phyloP scores from a whole-genome alignment of 148 eudicot species.

The Diospyros lotus region DNA sequence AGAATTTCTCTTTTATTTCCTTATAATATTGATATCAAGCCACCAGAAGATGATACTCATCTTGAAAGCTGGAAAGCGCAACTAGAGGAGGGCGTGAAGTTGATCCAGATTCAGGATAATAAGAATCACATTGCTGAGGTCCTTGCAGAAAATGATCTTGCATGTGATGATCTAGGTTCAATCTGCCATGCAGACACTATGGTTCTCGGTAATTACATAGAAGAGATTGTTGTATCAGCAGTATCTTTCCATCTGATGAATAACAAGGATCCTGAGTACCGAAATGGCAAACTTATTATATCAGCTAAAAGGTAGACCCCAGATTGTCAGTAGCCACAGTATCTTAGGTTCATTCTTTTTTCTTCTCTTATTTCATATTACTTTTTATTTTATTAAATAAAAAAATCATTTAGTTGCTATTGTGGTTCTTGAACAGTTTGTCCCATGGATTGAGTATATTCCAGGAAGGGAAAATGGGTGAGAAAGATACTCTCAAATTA shows the following conservation, averaged over 20 bases:
- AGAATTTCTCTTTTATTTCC: constrained; percentile 58
- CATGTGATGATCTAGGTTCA: constrained; percentile 72
- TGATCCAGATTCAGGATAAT: constrained; percentile 70
- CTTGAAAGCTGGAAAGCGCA: constrained; percentile 69
- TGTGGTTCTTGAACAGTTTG: constrained; percentile 41
- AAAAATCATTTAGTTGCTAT: constrained; percentile 1
- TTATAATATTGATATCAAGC: constrained; percentile 64
- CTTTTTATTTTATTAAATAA: neutral
- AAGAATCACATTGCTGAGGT: constrained; percentile 84
- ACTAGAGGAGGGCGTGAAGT: constrained; percentile 80
- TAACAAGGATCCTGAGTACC: constrained; percentile 71
- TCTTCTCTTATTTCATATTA: neutral
- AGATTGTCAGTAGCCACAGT: neutral
- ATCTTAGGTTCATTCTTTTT: neutral
- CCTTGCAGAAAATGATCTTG: constrained; percentile 81
- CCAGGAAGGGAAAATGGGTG: constrained; percentile 56
- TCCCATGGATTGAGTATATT: constrained; percentile 86
- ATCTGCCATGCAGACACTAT: constrained; percentile 72
- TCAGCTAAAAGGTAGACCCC: constrained; percentile 58
- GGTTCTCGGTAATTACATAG: constrained; percentile 60
- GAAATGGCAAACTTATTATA: constrained; percentile 85
- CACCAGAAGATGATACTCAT: constrained; percentile 79
- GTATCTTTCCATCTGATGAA: constrained; percentile 77
- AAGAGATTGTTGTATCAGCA: constrained; percentile 83
- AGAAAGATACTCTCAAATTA: constrained; percentile 46